Evolutionary conservation across 2,329 filamentous ascomycete genomes (phyloP).

Genomic region (Talaromyces sp.): DNA sequence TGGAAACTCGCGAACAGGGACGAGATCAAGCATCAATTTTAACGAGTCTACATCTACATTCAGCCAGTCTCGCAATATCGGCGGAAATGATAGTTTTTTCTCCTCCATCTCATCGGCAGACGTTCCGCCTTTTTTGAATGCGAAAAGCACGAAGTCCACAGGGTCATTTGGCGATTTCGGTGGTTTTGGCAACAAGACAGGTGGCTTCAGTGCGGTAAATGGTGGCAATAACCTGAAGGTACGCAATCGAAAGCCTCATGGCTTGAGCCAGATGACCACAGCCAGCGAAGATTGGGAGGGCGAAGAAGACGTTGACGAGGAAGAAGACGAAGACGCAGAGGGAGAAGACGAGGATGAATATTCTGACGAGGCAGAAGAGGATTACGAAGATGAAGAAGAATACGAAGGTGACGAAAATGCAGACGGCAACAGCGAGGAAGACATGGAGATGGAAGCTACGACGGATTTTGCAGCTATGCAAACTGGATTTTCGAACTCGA

Average conservation of each 20-base stretch:
- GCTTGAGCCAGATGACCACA: constrained; percentile 18
- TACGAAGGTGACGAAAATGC: constrained; percentile 27
- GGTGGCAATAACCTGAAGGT: constrained; percentile 20
- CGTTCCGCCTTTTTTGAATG: constrained; percentile 30
- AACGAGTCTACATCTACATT: constrained; percentile 39
- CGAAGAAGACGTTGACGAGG: constrained; percentile 11
- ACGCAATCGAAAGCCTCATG: constrained; percentile 16
- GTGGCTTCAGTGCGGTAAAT: constrained; percentile 30
- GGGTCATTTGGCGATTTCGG: constrained; percentile 27
- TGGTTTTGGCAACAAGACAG: constrained; percentile 22
- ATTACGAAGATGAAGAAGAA: constrained; percentile 28
- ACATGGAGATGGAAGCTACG: constrained; percentile 28
- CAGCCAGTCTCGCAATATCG: constrained; percentile 35
- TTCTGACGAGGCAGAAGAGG: constrained; percentile 17
- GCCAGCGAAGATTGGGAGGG: constrained; percentile 18
- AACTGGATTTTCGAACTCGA: constrained; percentile 33
- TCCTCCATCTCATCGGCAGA: constrained; percentile 37
- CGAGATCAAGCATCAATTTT: constrained; percentile 34
- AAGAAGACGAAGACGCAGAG: constrained; percentile 13
- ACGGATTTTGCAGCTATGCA: constrained; percentile 18
- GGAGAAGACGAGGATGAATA: constrained; percentile 22
- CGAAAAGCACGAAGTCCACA: constrained; percentile 27
- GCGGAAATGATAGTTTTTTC: constrained; percentile 36
- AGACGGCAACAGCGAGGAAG: constrained; percentile 39
- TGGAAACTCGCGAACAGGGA: constrained; percentile 49